Evolutionary conservation across 2,329 filamentous ascomycete species (phyloP).

Genomic region (Fusarium xylarioides): DNA sequence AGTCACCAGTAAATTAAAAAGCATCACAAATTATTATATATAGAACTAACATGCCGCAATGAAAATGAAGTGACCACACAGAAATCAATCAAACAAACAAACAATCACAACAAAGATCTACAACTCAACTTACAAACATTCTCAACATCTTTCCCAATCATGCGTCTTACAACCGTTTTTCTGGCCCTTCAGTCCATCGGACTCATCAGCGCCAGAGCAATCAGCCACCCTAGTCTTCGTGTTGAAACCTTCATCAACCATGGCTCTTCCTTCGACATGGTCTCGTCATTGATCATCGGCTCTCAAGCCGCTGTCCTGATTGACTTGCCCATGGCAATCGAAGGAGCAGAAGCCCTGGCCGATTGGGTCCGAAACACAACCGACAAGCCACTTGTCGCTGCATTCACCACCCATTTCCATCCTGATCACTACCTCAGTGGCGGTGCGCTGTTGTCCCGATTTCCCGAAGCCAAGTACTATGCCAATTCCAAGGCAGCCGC

Average conservation of each 20-base stretch:
- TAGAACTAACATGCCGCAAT: neutral
- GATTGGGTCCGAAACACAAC: neutral
- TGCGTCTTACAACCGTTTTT: neutral
- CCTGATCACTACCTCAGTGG: neutral
- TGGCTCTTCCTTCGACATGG: neutral
- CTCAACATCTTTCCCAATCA: neutral
- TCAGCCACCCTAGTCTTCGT: neutral
- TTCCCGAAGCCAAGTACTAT: neutral
- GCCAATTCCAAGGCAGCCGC: neutral
- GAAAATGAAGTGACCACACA: rapidly evolving
- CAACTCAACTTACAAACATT: neutral
- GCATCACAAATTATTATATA: neutral
- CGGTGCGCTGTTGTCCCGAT: neutral
- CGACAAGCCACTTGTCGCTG: neutral
- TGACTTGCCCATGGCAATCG: neutral
- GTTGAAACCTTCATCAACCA: neutral
- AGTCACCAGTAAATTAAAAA: rapidly evolving
- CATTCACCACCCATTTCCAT: neutral
- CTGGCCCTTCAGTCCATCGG: neutral
- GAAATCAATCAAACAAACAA: neutral
- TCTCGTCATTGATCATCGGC: neutral
- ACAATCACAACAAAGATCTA: too few species aligned
- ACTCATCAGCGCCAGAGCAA: neutral
- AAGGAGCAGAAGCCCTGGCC: neutral
- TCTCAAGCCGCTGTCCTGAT: neutral